phyloP scores from a whole-genome alignment of 495 filamentous ascomycete species.

The Chaetomidium leptoderma region DNA sequence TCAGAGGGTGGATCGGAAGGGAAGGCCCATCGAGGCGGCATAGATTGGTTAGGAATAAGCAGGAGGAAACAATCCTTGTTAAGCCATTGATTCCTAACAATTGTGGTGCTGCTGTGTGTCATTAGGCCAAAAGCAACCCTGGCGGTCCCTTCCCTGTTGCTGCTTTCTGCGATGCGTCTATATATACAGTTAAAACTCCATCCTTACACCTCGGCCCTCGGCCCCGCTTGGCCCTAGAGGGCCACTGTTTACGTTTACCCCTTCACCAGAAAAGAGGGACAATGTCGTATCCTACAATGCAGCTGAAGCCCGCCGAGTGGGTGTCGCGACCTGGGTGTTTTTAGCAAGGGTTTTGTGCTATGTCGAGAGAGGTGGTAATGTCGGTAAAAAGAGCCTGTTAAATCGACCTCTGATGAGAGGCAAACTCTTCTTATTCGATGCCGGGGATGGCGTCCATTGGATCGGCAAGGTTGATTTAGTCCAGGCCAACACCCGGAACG shows the following conservation, averaged over 20 bases:
- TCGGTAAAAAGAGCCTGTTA: neutral
- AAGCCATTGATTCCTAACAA: neutral
- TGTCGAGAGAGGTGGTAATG: neutral
- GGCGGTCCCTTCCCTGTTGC: neutral
- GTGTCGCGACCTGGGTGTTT: neutral
- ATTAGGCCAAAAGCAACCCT: conserved; percentile 10
- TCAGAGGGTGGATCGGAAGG: conserved; percentile 77
- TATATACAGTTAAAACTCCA: conserved; percentile 4
- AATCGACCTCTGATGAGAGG: neutral
- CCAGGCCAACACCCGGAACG: conserved; percentile 42
- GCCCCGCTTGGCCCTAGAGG: neutral
- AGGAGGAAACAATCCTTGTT: neutral
- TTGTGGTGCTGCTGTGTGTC: no score
- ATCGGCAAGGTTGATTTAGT: conserved; percentile 28
- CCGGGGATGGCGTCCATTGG: no score
- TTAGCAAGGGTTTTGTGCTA: neutral
- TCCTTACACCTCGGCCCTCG: conserved; percentile 1
- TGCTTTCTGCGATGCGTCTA: neutral
- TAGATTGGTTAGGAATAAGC: conserved; percentile 12
- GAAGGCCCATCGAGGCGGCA: conserved; percentile 43
- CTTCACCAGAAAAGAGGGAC: neutral
- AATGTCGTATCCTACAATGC: conserved; percentile 13
- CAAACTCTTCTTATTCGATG: neutral
- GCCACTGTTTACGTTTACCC: no score
- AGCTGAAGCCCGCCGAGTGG: neutral